Evolutionary conservation across 352 stramenopile genomes (phyloP).

Genomic region (Phytophthora idaei): DNA sequence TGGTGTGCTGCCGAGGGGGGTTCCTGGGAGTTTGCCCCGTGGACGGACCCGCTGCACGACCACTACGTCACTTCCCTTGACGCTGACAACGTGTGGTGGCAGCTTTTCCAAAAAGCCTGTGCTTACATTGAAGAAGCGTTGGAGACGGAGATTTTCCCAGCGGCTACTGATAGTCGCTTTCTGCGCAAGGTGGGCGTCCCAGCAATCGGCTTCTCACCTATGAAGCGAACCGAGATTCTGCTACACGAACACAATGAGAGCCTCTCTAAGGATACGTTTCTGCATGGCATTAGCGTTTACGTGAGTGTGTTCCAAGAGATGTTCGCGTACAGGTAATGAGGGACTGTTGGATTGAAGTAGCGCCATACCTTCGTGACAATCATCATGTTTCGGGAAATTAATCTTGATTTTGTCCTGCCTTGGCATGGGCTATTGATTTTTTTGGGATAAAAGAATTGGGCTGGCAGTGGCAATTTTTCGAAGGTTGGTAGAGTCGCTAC

Average conservation of each 20-base stretch:
- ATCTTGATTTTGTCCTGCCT: too few relatives aligned
- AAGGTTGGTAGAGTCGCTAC: too few relatives aligned
- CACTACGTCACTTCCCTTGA: conserved; percentile 68
- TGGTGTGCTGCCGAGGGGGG: conserved; percentile 91
- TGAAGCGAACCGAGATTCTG: conserved; percentile 94
- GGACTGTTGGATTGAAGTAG: too few relatives aligned
- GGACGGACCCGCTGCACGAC: conserved; percentile 53
- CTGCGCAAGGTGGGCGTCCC: conserved; percentile 81
- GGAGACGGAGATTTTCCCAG: conserved; percentile 94
- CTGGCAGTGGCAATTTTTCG: too few relatives aligned
- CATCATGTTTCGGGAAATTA: too few relatives aligned
- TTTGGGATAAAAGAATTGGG: too few relatives aligned
- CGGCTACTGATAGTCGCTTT: conserved; percentile 94
- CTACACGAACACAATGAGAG: conserved; percentile 98
- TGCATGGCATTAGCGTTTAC: conserved; percentile 93
- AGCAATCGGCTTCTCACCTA: conserved; percentile 90
- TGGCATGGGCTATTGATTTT: too few relatives aligned
- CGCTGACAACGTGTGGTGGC: conserved; percentile 61
- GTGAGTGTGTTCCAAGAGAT: conserved; percentile 57
- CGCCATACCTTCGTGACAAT: too few relatives aligned
- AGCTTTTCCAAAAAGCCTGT: conserved; percentile 53
- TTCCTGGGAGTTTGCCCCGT: conserved; percentile 76
- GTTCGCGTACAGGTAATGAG: conserved; percentile 38
- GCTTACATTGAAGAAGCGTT: conserved; percentile 35
- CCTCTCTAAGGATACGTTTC: conserved; percentile 90